Conservation (phyloP, 225 moss, liverwort and hornwort species). For the Neckera pumila region DNA sequence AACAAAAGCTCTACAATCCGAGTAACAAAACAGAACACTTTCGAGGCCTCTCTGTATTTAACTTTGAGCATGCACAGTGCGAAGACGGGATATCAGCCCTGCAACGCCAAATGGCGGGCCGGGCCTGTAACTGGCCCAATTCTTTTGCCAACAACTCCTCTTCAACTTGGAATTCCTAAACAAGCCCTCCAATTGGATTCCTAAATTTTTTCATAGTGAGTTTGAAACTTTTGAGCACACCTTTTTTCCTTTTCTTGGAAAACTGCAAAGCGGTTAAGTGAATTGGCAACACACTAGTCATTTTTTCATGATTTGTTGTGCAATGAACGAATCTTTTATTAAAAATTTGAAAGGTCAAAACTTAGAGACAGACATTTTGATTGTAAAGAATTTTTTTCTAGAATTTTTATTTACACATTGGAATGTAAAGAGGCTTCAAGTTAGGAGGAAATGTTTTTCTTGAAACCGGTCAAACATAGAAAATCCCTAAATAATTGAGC, state of each 20-base stretch:
- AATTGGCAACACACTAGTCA: not conserved
- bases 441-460: not conserved
- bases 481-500: fast-evolving
- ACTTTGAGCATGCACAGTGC: not conserved
- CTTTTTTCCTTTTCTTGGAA: too few species aligned
- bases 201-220: not conserved
- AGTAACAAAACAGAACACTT: not conserved
- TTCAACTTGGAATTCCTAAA: not conserved
- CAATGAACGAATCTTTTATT: not conserved
- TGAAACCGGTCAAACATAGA: fast-evolving
- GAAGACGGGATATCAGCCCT: not conserved
- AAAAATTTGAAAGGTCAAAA: not conserved
- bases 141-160: not conserved
- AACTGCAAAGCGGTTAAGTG: too few species aligned
- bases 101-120: not conserved
- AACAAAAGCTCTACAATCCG: not conserved
- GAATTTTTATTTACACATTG: fast-evolving
- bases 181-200: too few species aligned
- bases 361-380: not conserved
- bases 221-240: not conserved
- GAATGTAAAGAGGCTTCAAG: not conserved
- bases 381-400: not conserved
- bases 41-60: not conserved
- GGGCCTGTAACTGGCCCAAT: not conserved
- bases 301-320: not conserved